Evolutionary conservation across 2,329 filamentous ascomycete species (phyloP), one percentile per base, ranked within the genome.

Genomic region (Rhinocladiella similis): DNA sequence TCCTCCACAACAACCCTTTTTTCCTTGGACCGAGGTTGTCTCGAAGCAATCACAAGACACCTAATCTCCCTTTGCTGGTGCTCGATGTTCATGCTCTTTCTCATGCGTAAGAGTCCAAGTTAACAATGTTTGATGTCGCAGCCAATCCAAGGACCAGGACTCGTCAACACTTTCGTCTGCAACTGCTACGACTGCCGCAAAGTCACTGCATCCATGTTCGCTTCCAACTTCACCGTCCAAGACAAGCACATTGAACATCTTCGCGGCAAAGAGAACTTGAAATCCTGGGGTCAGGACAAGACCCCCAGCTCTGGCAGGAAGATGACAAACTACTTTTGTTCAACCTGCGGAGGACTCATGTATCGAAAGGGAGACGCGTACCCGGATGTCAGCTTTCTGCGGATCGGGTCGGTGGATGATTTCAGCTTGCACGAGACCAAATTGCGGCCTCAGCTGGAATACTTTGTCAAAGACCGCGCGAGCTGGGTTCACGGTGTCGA

Each of bases 241-340:
- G 74, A 83, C 65, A 64, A 66, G 0, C 56, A 77, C 54, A 62
- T 84, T 0, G 75, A 67, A 46, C 77, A 83, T 61, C 9, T 81
- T 0, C 80, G 82, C 12, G 83, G 83, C 7, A 68, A 71, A 3
- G 77, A 81, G 0, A 78, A 76, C 25, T 73, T 86, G 12, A 80
- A 67, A 16, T 60, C 65, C 1, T 85, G 70, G 55, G 61, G 65
- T 3, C 79, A 84, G 62, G 64, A 63, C 2, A 65, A 71, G n/a
- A 83, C 82, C 0, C 77, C 82, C 39, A 72, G 60, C 0, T 73
- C 75, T 0, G 74, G 74, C 2, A 74, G 77, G 52, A 68, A 48
- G 5, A 88, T 87, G 84, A 80, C 79, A 6, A 86, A 87, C 64
- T 73, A 77, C 65, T 88, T 87, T 68, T 88, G 85, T 62, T 70